These are phyloP conservation scores for Gillenia trifoliata DNA, from an alignment of 306 rosid genomes.

Conservation along the genomic window DNA sequence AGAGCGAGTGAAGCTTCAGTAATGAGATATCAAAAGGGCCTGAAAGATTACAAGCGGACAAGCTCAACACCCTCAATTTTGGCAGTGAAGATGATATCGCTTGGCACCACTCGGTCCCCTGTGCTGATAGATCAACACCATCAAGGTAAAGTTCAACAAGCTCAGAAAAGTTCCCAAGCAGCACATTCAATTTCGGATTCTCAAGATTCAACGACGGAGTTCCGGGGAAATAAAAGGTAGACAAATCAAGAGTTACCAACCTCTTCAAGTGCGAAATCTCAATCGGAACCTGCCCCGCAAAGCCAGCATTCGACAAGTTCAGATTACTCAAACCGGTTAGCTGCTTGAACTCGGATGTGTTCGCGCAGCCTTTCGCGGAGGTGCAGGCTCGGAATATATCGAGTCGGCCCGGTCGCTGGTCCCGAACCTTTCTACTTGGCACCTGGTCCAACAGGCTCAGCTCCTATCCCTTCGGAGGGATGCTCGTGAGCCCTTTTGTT, in stretches of 20 bases:
- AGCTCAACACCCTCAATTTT: constrained; percentile 21
- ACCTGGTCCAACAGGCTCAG: no score
- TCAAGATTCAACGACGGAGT: neutral
- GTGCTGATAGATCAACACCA: constrained; percentile 35
- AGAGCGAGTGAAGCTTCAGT: constrained; percentile 12
- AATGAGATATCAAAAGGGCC: constrained; percentile 16
- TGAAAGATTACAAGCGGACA: constrained; percentile 1
- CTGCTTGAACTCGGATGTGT: neutral
- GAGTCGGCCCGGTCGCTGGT: no score
- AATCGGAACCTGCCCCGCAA: constrained; percentile 11
- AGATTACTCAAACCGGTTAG: constrained; percentile 6
- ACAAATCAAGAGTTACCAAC: constrained; percentile 31
- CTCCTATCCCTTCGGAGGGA: no score
- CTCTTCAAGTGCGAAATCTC: constrained; percentile 15
- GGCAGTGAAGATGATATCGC: constrained; percentile 19
- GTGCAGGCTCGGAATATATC: no score
- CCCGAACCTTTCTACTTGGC: no score
- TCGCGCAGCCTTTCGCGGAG: no score
- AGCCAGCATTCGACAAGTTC: constrained; percentile 27
- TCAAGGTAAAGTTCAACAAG: constrained; percentile 44
- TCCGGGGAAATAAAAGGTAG: neutral
- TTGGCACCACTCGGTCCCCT: constrained; percentile 41
- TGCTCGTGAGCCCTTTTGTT: no score
- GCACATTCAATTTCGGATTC: constrained; percentile 9
- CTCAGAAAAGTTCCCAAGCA: constrained; percentile 21